Percentiles rank a stretch among this genome's conserved stretches.
These are phyloP conservation scores for Phytophthora tentaculata DNA, from an alignment of 352 stramenopile species.

Conservation along the genomic window DNA sequence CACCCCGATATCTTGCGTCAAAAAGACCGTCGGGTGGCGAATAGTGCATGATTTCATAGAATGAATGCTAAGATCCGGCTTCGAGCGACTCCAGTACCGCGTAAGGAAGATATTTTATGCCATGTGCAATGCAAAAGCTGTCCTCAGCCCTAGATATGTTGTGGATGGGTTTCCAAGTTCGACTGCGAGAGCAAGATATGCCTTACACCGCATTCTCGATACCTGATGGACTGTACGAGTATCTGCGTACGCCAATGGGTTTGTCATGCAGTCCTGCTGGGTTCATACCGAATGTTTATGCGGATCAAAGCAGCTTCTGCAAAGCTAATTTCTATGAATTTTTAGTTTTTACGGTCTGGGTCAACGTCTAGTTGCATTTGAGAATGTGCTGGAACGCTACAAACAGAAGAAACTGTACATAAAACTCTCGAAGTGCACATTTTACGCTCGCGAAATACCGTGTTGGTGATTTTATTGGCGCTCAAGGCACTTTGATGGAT, in stretches of 20 bases:
- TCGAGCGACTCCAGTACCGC: neutral
- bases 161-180: neutral
- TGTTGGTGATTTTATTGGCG: neutral
- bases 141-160: neutral
- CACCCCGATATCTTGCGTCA: neutral
- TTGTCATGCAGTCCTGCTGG: neutral
- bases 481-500: slow-evolving; percentile 4
- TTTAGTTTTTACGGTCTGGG: slow-evolving; percentile 3
- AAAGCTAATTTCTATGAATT: slow-evolving; percentile 4
- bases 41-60: slow-evolving; percentile 6
- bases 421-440: slow-evolving; percentile 9
- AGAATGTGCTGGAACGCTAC: neutral
- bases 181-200: neutral
- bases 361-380: neutral
- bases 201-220: neutral
- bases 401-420: slow-evolving; percentile 5
- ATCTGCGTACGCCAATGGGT: neutral
- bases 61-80: slow-evolving; percentile 2
- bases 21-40: slow-evolving; percentile 4
- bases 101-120: slow-evolving; percentile 12
- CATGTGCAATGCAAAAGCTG: neutral
- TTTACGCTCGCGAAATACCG: slow-evolving; percentile 7
- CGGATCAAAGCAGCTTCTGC: neutral
- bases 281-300: neutral
- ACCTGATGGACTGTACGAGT: slow-evolving; percentile 1